These are phyloP conservation scores for Bruguiera hainesii DNA, from an alignment of 441 rosid genomes.

Conservation along the genomic window DNA sequence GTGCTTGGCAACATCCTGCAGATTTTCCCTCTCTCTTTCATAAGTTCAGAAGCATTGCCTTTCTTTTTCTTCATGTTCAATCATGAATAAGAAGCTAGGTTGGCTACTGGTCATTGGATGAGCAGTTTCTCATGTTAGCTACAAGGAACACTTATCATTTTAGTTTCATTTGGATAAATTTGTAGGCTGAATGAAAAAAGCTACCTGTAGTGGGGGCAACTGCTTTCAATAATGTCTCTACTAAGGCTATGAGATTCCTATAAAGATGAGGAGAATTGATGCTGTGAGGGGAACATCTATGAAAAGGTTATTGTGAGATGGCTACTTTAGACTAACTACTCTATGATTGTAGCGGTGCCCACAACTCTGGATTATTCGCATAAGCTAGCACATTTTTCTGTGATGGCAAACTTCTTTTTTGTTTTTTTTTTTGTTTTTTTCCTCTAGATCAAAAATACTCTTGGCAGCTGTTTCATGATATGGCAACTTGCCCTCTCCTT, in stretches of 20 bases:
- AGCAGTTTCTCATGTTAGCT: constrained; percentile 22
- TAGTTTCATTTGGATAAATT: constrained; percentile 32
- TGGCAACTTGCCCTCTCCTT: constrained; percentile 17
- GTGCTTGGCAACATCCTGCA: constrained; percentile 11
- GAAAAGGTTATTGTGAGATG: constrained; percentile 28
- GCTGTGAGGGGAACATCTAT: constrained; percentile 41
- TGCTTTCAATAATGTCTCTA: constrained; percentile 24
- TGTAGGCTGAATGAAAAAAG: constrained; percentile 19
- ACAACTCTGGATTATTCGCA: constrained; percentile 37
- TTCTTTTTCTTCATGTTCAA: constrained; percentile 11
- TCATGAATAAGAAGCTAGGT: constrained; percentile 14
- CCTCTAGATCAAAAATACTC: no score
- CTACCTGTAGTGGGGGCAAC: constrained; percentile 23
- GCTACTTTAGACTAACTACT: constrained; percentile 33
- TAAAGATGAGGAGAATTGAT: constrained; percentile 43
- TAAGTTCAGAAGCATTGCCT: constrained; percentile 5
- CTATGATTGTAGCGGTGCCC: constrained; percentile 49
- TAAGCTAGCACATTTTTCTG: constrained; percentile 22
- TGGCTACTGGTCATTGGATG: constrained; percentile 5
- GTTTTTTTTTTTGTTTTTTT: background rate
- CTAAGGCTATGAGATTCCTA: constrained; percentile 30
- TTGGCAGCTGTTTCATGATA: constrained; percentile 1
- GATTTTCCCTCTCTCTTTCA: background rate
- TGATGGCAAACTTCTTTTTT: constrained; percentile 23
- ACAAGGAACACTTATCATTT: constrained; percentile 22